Percentiles rank a stretch among this genome's conserved stretches.
Evolutionary conservation across 805 yeast genomes (phyloP).

Genomic region (Candida vartiovaarae): DNA sequence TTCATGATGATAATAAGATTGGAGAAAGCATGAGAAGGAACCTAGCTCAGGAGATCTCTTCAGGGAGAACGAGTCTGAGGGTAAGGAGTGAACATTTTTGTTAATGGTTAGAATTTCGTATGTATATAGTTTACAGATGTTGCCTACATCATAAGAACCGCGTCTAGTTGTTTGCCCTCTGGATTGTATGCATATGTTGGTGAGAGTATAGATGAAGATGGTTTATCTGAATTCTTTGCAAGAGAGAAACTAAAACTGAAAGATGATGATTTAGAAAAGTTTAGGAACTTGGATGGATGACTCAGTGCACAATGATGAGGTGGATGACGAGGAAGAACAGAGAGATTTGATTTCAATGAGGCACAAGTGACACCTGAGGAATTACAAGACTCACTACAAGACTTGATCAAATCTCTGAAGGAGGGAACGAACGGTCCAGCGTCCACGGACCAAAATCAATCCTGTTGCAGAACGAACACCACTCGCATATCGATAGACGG

Average conservation of each 20-base stretch:
- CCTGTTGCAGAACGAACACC: too few relatives aligned
- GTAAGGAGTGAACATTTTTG: too few relatives aligned
- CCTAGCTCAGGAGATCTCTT: too few relatives aligned
- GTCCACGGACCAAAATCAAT: too few relatives aligned
- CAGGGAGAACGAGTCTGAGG: too few relatives aligned
- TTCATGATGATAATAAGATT: too few relatives aligned
- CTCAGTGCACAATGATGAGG: slow-evolving; percentile 12
- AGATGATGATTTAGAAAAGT: slow-evolving; percentile 37
- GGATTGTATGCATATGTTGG: slow-evolving; percentile 19
- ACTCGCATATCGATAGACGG: too few relatives aligned
- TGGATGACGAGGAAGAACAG: slow-evolving; percentile 10
- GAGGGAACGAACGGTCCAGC: slow-evolving; percentile 14
- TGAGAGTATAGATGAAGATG: slow-evolving; percentile 54
- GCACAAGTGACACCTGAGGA: background rate
- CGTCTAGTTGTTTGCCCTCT: too few relatives aligned
- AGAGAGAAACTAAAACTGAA: slow-evolving; percentile 45
- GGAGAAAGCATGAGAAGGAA: too few relatives aligned
- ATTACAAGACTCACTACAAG: slow-evolving; percentile 13
- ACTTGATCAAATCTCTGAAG: slow-evolving; percentile 24
- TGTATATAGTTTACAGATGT: too few relatives aligned
- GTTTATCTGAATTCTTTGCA: slow-evolving; percentile 54
- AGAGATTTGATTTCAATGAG: background rate
- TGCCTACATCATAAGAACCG: too few relatives aligned
- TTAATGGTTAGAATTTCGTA: too few relatives aligned
- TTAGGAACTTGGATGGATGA: slow-evolving; percentile 19